Evolutionary conservation across 163 green algal genomes (phyloP).

Genomic region (Scenedesmus sp.): DNA sequence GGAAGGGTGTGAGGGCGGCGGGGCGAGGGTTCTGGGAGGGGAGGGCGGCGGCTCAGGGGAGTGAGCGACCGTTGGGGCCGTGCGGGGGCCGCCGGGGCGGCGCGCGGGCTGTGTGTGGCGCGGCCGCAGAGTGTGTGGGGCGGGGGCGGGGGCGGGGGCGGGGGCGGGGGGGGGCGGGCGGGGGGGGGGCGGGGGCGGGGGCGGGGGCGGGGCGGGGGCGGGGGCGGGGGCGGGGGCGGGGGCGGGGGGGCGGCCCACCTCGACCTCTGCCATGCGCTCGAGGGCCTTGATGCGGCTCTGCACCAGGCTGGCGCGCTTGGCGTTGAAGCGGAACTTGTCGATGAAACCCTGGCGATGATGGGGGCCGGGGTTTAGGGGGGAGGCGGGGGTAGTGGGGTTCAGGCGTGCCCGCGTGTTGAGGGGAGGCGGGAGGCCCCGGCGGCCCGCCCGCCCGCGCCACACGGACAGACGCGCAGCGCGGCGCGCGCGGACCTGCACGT

Average conservation of each 20-base stretch:
- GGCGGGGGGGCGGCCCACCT: not conserved
- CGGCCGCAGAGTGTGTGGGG: too few relatives aligned
- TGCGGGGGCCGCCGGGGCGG: too few relatives aligned
- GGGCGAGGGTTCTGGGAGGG: too few relatives aligned
- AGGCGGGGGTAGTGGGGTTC: too few relatives aligned
- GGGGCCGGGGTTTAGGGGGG: not conserved
- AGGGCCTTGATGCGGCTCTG: slow-evolving; percentile 95
- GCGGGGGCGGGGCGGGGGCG: not conserved
- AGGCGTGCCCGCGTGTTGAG: too few relatives aligned
- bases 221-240: not conserved
- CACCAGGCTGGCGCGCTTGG: slow-evolving; percentile 91
- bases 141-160: too few relatives aligned
- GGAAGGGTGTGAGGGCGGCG: not conserved
- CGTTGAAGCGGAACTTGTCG: slow-evolving; percentile 94
- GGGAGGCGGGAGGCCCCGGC: too few relatives aligned
- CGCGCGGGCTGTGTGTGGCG: too few relatives aligned
- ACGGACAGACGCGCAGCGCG: not conserved
- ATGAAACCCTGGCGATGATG: slow-evolving; percentile 77
- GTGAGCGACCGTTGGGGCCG: too few relatives aligned
- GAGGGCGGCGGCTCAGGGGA: too few relatives aligned
- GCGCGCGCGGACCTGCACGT: slow-evolving; percentile 68
- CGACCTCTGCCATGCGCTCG: slow-evolving; percentile 82
- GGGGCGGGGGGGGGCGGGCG: not conserved
- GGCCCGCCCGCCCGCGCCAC: too few relatives aligned
- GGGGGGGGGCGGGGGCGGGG: not conserved